Evolutionary conservation across 2,329 filamentous ascomycete genomes (phyloP).

Genomic region (Dendrostoma leiphaemia): DNA sequence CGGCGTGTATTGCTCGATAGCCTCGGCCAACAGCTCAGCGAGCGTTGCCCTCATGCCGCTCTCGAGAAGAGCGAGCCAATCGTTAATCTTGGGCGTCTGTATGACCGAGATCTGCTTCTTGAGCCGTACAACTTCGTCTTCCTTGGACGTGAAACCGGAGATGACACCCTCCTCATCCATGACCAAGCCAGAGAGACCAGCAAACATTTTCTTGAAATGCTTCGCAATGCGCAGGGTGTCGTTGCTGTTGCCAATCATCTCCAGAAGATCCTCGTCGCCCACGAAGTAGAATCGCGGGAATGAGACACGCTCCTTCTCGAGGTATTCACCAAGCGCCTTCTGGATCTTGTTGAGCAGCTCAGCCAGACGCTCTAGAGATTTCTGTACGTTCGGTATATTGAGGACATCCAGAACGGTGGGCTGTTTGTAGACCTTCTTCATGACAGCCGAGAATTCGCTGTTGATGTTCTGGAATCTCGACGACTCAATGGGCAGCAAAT

Average conservation of each 20-base stretch:
- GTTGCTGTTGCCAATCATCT: constrained; percentile 99
- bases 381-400: constrained; percentile 92
- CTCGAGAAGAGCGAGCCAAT: constrained; percentile 95
- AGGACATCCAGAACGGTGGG: constrained; percentile 95
- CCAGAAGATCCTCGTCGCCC: constrained; percentile 93
- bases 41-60: constrained; percentile 91
- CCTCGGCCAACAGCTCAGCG: constrained; percentile 85
- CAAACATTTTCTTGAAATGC: constrained; percentile 99
- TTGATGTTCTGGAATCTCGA: constrained; percentile 99
- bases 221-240: constrained; percentile 95
- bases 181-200: constrained; percentile 83
- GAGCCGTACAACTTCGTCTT: constrained; percentile 82
- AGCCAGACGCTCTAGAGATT: constrained; percentile 91
- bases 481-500: constrained; percentile 92
- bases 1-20: constrained; percentile 75
- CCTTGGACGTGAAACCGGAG: constrained; percentile 89
- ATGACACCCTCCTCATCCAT: constrained; percentile 92
- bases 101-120: constrained; percentile 89
- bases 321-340: constrained; percentile 95
- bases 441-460: constrained; percentile 96
- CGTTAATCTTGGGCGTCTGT: constrained; percentile 96
- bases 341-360: constrained; percentile 98
- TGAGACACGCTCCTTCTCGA: constrained; percentile 94
- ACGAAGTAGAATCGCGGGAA: constrained; percentile 99
- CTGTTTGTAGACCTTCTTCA: constrained; percentile 99